Base-by-base conservation (phyloP, 129 eudicot species). In the Flaveria bidentis region DNA sequence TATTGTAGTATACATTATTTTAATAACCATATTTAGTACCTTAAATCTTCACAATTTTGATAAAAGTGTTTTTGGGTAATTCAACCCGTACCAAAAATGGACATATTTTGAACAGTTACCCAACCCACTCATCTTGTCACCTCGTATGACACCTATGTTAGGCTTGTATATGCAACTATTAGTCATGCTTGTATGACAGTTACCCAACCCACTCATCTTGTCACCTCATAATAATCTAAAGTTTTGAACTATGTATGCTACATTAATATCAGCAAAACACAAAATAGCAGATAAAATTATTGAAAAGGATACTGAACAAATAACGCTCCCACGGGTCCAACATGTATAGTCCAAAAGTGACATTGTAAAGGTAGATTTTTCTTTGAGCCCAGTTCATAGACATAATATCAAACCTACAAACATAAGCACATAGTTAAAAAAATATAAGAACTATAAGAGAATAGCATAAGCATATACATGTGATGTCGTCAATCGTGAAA, bases 311-410 rank as follows among this genome's bases (percentile, higher is more conserved):
- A 92, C 98, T 92, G 87, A 92, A 90, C 52, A 93, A 85, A 66
- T 75, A 90, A 39, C 98, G 95, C 87, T 93, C 96, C 98, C 98
- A 93, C 84, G 87, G 84, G 70, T 93, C 98, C 41, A 93, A 56
- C 98, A 93, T 93, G 88, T 92, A 90, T 56, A 93, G 95, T 0
- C 98, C 96, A 53, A 88, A 90, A 13, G 96, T 92, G 73, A 90
- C 90, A 71, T 93, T 90, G 89, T 93, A 93, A 14, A 88, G 89
- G 76, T 84, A 90, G 75, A 93, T 90, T 82, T 90, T 90, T 74
- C 96, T 95, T 67, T 93, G 92, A 66, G 87, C 71, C 95, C 95
- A 93, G 69, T 93, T 90, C 95, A 90, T 90, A 41, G 66, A 25
- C 66, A 60, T 60, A 60, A 4, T 60, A 23, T 25, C n/a, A 25